These are phyloP conservation scores for Thalia dealbata DNA, from an alignment of 176 grass and related monocot genomes.

Conservation along the genomic window DNA sequence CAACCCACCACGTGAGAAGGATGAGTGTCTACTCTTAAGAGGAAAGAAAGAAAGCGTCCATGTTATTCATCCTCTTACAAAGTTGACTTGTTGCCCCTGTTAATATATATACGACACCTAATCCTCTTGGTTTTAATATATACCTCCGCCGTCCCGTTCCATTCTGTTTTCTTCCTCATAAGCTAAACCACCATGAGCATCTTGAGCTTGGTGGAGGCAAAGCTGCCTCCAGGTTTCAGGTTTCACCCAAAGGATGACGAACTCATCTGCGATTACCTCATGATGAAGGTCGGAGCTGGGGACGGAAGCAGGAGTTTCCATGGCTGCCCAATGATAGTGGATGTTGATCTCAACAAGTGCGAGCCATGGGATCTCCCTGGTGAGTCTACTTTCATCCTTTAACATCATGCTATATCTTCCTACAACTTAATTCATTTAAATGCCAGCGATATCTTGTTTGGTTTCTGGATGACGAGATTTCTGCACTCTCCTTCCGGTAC, in stretches of 20 bases:
- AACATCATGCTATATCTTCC: not conserved
- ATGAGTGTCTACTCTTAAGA: not conserved
- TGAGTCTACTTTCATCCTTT: constrained; percentile 19
- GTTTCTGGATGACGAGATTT: not conserved
- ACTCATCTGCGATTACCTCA: constrained; percentile 89
- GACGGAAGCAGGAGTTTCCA: constrained; percentile 28
- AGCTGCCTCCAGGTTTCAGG: constrained; percentile 80
- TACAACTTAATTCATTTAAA: not conserved
- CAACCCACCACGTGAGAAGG: not conserved
- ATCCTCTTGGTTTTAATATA: not conserved
- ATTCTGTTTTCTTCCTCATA: not conserved
- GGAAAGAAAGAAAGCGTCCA: not conserved
- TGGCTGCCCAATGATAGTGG: constrained; percentile 41
- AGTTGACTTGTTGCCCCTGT: not conserved
- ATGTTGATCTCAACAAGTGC: constrained; percentile 88
- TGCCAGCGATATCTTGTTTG: not conserved
- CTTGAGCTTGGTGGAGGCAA: constrained; percentile 86
- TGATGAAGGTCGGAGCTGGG: constrained; percentile 30
- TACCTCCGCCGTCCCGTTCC: not conserved
- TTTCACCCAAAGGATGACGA: constrained; percentile 95
- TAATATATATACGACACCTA: constrained; percentile 7
- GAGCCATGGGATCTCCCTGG: constrained; percentile 94
- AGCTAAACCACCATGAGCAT: constrained; percentile 44
- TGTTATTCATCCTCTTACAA: not conserved
- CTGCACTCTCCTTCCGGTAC: no score